These are phyloP conservation scores for Colletotrichum sublineola DNA, from an alignment of 2,329 filamentous ascomycete genomes.

Conservation along the genomic window DNA sequence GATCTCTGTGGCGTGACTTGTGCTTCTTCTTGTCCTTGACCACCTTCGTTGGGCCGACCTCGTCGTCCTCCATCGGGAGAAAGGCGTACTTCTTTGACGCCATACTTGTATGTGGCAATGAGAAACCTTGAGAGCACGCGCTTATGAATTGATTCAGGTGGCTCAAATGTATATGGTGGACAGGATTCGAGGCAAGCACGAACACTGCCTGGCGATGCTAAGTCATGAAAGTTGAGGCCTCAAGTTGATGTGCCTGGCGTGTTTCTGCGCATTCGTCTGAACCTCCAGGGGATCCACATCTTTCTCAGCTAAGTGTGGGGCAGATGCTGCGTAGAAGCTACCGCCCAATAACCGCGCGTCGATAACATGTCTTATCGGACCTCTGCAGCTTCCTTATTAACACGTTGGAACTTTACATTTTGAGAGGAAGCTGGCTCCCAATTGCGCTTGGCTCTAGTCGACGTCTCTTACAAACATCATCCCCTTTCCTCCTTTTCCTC, in stretches of 20 bases:
- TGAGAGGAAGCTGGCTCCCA: slow-evolving; percentile 20
- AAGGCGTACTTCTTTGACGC: slow-evolving; percentile 75
- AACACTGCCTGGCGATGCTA: neutral
- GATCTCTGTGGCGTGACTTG: slow-evolving; percentile 51
- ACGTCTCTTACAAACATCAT: slow-evolving; percentile 7
- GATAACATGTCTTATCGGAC: slow-evolving; percentile 41
- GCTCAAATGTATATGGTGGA: neutral
- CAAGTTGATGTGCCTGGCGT: slow-evolving; percentile 11
- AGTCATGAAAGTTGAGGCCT: slow-evolving; percentile 16
- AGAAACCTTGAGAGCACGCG: neutral
- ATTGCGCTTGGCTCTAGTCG: slow-evolving; percentile 30
- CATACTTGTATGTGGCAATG: slow-evolving; percentile 50
- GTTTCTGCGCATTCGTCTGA: slow-evolving; percentile 28
- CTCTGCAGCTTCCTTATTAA: slow-evolving; percentile 43
- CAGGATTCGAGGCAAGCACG: neutral
- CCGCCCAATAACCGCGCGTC: slow-evolving; percentile 11
- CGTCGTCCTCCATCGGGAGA: slow-evolving; percentile 75
- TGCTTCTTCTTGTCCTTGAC: slow-evolving; percentile 64
- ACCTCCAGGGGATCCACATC: slow-evolving; percentile 20
- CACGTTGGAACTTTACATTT: slow-evolving; percentile 45
- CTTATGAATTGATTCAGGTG: neutral
- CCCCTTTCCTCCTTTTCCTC: neutral
- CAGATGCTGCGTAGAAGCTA: neutral
- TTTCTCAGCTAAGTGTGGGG: slow-evolving; percentile 19
- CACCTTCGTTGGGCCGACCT: slow-evolving; percentile 68